Conservation (phyloP, 345 rosid genomes). For the Salix caprea region DNA sequence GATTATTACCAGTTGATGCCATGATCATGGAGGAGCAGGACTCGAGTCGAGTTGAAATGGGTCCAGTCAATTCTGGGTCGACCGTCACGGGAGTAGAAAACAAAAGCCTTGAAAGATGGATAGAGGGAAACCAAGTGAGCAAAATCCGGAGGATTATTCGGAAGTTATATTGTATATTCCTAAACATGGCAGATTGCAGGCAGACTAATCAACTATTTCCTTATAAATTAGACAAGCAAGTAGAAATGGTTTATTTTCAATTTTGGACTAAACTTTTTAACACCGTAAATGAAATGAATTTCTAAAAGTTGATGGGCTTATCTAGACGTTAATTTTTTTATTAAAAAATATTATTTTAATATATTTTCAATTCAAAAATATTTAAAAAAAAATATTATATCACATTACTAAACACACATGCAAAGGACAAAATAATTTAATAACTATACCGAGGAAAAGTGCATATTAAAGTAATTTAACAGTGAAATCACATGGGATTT, state of each 20-base stretch:
- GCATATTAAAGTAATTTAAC: background rate
- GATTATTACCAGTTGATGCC: conserved; percentile 45
- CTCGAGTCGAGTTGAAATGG: conserved; percentile 71
- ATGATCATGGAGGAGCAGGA: conserved; percentile 73
- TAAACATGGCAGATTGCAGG: too few species aligned
- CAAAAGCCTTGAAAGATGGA: conserved; percentile 65
- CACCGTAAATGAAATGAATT: too few species aligned
- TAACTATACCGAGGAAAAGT: background rate
- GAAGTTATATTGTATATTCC: conserved; percentile 11
- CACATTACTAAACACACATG: too few species aligned
- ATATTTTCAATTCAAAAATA: too few species aligned
- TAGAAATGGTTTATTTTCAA: too few species aligned
- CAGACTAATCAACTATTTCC: too few species aligned
- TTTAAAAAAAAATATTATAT: too few species aligned
- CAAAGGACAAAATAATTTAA: background rate
- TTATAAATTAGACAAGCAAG: too few species aligned
- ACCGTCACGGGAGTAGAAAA: conserved; percentile 54
- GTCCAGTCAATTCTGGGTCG: conserved; percentile 84
- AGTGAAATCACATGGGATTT: background rate
- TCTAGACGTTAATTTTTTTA: too few species aligned
- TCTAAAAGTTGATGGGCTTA: too few species aligned
- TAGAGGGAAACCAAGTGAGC: conserved; percentile 63
- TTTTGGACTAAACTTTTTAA: too few species aligned
- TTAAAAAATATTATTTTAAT: too few species aligned
- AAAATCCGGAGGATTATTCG: conserved; percentile 76